These are phyloP conservation scores for Suillus weaverae DNA, from an alignment of 768 basidiomycete genomes.

Conservation along the genomic window DNA sequence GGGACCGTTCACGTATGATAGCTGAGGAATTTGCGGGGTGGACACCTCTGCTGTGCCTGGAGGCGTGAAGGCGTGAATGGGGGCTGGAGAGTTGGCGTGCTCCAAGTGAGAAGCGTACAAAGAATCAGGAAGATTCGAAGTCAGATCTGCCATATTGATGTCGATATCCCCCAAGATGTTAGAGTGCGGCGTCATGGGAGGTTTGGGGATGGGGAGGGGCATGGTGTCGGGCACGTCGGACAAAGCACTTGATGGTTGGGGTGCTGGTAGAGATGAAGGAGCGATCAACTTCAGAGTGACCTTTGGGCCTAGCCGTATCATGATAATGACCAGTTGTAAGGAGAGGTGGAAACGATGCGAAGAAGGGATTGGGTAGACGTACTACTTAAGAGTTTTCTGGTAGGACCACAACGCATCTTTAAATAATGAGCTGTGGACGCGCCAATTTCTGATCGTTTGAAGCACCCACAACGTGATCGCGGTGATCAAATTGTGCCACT, in stretches of 20 bases:
- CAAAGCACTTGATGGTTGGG: background rate
- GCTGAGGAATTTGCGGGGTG: background rate
- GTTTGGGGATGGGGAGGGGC: background rate
- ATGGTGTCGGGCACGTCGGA: background rate
- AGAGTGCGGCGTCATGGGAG: background rate
- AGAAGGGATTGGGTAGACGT: background rate
- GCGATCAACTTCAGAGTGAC: conserved; percentile 8
- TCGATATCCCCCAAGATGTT: background rate
- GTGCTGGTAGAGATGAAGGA: background rate
- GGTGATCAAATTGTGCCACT: background rate
- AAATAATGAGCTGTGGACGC: conserved; percentile 9
- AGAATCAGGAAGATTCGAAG: background rate
- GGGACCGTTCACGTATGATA: conserved; percentile 16
- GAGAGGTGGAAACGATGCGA: background rate
- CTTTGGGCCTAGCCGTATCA: conserved; percentile 16
- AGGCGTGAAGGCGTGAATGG: background rate
- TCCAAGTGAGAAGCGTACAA: background rate
- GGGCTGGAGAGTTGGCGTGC: background rate
- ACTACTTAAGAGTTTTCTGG: background rate
- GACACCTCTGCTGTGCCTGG: background rate
- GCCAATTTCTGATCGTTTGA: background rate
- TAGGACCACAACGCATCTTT: background rate
- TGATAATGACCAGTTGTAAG: background rate
- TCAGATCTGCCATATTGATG: background rate
- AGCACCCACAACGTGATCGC: background rate